Evolutionary conservation across 2,329 filamentous ascomycete species (phyloP).

Genomic region (Aureobasidium vineae): DNA sequence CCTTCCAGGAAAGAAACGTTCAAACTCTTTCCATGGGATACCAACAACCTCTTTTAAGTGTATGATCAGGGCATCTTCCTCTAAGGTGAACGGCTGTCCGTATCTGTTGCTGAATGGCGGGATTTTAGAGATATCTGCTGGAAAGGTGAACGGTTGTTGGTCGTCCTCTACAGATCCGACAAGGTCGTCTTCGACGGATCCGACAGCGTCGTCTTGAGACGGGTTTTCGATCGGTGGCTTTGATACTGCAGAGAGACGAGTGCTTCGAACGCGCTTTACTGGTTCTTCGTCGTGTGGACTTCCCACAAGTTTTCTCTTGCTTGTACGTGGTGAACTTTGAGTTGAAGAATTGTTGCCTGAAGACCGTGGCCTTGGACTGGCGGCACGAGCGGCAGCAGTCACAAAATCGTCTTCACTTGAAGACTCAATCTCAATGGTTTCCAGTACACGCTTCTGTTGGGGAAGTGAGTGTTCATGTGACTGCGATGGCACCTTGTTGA

Average conservation of each 20-base stretch:
- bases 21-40: slow-evolving; percentile 10
- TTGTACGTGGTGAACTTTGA: neutral
- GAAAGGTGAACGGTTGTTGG: neutral
- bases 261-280: neutral
- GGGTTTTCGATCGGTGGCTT: neutral
- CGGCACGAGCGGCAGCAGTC: neutral
- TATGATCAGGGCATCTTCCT: slow-evolving; percentile 11
- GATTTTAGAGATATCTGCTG: neutral
- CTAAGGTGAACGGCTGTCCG: slow-evolving; percentile 1
- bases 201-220: neutral
- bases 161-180: neutral
- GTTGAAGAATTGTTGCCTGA: too few species aligned
- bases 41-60: neutral
- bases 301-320: neutral
- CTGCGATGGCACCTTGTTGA: too few species aligned
- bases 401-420: neutral
- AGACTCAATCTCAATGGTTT: neutral
- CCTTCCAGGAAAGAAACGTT: slow-evolving; percentile 2
- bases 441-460: neutral
- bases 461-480: neutral
- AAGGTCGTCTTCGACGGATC: neutral
- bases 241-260: neutral
- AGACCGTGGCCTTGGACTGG: neutral
- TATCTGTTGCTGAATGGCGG: neutral
- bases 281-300: neutral